Evolutionary conservation across 805 yeast genomes (phyloP), one percentile per base, ranked within the genome.

Genomic region (Saccharomycopsis capsularis): DNA sequence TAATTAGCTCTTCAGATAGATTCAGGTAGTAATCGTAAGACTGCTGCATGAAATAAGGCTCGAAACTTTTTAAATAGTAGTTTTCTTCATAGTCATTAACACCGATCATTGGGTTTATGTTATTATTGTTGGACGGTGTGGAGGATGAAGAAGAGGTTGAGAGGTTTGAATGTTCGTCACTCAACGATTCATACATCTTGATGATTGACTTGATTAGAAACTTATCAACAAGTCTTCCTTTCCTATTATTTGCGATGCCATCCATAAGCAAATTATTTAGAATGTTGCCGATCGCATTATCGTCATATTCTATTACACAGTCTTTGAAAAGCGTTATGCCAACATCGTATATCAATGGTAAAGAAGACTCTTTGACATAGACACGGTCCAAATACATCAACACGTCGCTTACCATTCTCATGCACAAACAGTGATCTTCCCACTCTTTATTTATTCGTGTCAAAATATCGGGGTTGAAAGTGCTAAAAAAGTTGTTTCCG

Each of bases 381-480:
- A 86, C 95, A 40, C 95, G 74, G 60, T 89, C 95, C 60, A 90
- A 64, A 59, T 89, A 89, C 85, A 89, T 82, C 60, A 87, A 67
- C 2, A 89, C 85, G 62, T 90, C 95, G 57, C 90, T 76, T 40
- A 87, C 76, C 74, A 86, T 78, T 54, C 85, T 73, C 82, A 86
- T 84, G 43, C 83, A 73, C 36, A 80, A 71, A 35, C 81, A 63
- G 60, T 85, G 91, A 42, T 81, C 86, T 34, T 76, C 72, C 95
- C 96, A 89, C 48, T 74, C 76, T 29, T 50, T 51, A 42, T 61
- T 32, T 9, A 53, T 36, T 32, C 19, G 27, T 22, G 22, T 24
- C 21, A 53, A 37, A 13, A 48, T 25, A n/a, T 34, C 37, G 21
- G 13, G 11, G n/a, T 36, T 42, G 21, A 42, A 41, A 3, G 29